These are phyloP conservation scores for Phytophthora hybrid DNA, from an alignment of 352 stramenopile genomes.

Conservation along the genomic window DNA sequence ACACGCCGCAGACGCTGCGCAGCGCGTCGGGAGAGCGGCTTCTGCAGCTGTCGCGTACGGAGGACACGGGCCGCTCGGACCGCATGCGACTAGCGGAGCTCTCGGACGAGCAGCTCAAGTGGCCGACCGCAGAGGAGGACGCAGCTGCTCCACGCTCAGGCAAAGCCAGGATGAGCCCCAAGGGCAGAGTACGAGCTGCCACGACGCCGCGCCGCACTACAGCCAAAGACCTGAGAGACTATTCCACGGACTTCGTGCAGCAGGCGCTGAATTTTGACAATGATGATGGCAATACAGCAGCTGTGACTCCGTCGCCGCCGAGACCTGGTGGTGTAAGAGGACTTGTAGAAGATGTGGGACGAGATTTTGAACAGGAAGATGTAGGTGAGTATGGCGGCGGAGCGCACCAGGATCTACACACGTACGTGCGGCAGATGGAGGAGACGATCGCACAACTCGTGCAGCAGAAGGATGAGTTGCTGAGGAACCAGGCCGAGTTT, in stretches of 20 bases:
- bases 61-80: slow-evolving; percentile 60
- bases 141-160: slow-evolving; percentile 3
- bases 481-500: slow-evolving; percentile 82
- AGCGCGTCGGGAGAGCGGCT: slow-evolving; percentile 53
- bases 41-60: slow-evolving; percentile 55
- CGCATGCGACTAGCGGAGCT: slow-evolving; percentile 83
- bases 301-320: slow-evolving; percentile 20
- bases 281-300: slow-evolving; percentile 40
- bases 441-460: slow-evolving; percentile 81
- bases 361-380: slow-evolving; percentile 20
- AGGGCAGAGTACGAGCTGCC: slow-evolving; percentile 31
- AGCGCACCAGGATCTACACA: slow-evolving; percentile 64
- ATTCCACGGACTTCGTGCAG: slow-evolving; percentile 79
- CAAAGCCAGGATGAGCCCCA: slow-evolving; percentile 39
- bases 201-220: slow-evolving; percentile 55
- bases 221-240: slow-evolving; percentile 67
- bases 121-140: slow-evolving; percentile 39
- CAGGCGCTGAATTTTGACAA: slow-evolving; percentile 79
- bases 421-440: slow-evolving; percentile 85
- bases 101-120: slow-evolving; percentile 71
- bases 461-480: slow-evolving; percentile 78
- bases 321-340: slow-evolving; percentile 18
- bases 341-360: slow-evolving; percentile 20
- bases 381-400: no score
- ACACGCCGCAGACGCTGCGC: slow-evolving; percentile 43